Percentiles rank a stretch among this genome's conserved stretches.
Evolutionary conservation across 176 grass and related monocot genomes (phyloP).

Genomic region (Miscanthus lutarioriparius): DNA sequence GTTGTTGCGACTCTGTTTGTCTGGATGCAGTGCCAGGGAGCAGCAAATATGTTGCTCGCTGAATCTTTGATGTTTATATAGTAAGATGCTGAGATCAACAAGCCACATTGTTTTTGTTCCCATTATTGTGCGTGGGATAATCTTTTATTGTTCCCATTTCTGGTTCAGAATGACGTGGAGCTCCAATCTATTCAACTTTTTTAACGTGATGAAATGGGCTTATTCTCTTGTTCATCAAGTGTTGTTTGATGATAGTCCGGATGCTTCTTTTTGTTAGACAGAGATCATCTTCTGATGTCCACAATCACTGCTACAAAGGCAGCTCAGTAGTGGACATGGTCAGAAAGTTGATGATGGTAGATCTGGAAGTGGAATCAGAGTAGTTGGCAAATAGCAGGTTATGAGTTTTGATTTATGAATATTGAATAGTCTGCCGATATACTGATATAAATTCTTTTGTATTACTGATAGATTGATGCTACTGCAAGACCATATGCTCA

Average conservation of each 20-base stretch:
- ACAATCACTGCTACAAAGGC: slow-evolving; percentile 79
- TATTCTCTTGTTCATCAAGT: too few species aligned
- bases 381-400: slow-evolving; percentile 19
- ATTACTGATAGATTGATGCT: background rate
- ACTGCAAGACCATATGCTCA: background rate
- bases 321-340: slow-evolving; percentile 26
- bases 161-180: background rate
- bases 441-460: background rate
- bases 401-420: background rate
- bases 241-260: slow-evolving; percentile 46
- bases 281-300: slow-evolving; percentile 52
- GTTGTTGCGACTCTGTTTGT: background rate
- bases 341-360: slow-evolving; percentile 56
- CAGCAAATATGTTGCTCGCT: background rate
- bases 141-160: background rate
- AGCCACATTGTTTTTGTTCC: background rate
- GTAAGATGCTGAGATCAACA: background rate
- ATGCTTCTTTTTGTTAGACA: slow-evolving; percentile 97
- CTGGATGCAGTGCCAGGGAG: background rate
- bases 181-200: background rate
- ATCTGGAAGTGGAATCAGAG: slow-evolving; percentile 62
- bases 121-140: background rate
- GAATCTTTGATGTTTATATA: background rate
- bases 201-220: background rate
- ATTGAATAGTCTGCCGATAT: background rate